Evolutionary conservation across 179 eudicot species (phyloP).

Genomic region (Sideroxylon spinosum): DNA sequence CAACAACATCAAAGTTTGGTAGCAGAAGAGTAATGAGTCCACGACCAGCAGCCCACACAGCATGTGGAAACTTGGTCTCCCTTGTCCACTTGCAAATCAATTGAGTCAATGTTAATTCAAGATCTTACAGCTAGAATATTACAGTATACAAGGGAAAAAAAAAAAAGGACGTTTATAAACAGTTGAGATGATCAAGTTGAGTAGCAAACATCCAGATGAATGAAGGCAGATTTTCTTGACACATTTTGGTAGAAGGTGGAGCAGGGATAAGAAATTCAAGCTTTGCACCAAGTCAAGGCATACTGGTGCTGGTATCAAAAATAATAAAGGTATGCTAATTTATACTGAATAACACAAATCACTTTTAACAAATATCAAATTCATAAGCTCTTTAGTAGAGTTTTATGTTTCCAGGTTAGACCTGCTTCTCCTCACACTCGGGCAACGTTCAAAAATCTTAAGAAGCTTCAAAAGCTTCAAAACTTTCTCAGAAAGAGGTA

Average conservation of each 20-base stretch:
- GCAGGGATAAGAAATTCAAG: background rate
- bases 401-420: too few species aligned
- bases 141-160: background rate
- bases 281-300: background rate
- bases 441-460: background rate
- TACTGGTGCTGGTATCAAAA: background rate
- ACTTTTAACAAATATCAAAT: too few species aligned
- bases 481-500: background rate
- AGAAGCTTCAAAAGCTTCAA: background rate
- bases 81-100: conserved; percentile 65
- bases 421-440: too few species aligned
- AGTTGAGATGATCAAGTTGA: background rate
- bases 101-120: conserved; percentile 15
- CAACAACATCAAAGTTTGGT: conserved; percentile 86
- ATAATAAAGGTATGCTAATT: too few species aligned
- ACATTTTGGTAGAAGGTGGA: background rate
- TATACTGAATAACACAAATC: too few species aligned
- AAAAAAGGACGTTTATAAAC: background rate
- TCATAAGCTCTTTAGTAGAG: too few species aligned
- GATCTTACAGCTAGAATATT: conserved; percentile 25
- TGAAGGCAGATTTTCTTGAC: background rate
- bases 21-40: conserved; percentile 76
- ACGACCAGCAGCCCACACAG: conserved; percentile 99
- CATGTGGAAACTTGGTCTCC: conserved; percentile 87
- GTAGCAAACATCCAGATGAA: background rate